Conservation (phyloP, 2,329 filamentous ascomycete genomes). For the Fusarium algeriense region DNA sequence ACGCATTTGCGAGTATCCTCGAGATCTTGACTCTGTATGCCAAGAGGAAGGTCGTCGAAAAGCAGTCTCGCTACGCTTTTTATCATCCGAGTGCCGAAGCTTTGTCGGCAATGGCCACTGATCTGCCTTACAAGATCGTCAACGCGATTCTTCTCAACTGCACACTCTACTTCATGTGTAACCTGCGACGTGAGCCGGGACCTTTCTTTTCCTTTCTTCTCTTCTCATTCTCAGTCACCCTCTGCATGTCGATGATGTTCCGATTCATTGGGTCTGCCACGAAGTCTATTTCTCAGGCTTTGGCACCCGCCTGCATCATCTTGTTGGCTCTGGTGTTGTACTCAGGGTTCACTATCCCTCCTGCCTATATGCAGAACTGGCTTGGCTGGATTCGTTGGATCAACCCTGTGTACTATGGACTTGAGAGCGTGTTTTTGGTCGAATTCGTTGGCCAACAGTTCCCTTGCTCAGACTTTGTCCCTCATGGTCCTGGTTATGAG, state of each 20-base stretch:
- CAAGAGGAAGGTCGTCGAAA: constrained; percentile 50
- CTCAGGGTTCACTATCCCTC: constrained; percentile 62
- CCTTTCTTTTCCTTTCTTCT: constrained; percentile 62
- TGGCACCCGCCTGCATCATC: constrained; percentile 42
- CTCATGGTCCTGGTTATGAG: constrained; percentile 23
- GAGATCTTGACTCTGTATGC: constrained; percentile 44
- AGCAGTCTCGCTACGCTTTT: constrained; percentile 50
- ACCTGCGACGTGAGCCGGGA: constrained; percentile 69
- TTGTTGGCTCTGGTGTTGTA: constrained; percentile 56
- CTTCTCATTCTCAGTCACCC: constrained; percentile 63
- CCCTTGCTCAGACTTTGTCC: constrained; percentile 57
- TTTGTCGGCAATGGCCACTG: constrained; percentile 25
- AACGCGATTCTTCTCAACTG: constrained; percentile 53
- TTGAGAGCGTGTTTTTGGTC: constrained; percentile 73
- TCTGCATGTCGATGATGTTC: constrained; percentile 76
- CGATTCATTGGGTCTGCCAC: constrained; percentile 44
- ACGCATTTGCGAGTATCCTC: constrained; percentile 37
- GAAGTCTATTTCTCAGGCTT: constrained; percentile 39
- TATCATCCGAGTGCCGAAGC: constrained; percentile 49
- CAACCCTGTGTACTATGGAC: constrained; percentile 71
- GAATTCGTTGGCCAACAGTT: constrained; percentile 66
- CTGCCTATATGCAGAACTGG: constrained; percentile 60
- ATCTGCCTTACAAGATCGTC: constrained; percentile 38
- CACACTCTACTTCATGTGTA: constrained; percentile 74
- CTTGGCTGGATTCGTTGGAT: constrained; percentile 74